Conservation (phyloP, 768 basidiomycete species). For the Kwoniella sp. region DNA sequence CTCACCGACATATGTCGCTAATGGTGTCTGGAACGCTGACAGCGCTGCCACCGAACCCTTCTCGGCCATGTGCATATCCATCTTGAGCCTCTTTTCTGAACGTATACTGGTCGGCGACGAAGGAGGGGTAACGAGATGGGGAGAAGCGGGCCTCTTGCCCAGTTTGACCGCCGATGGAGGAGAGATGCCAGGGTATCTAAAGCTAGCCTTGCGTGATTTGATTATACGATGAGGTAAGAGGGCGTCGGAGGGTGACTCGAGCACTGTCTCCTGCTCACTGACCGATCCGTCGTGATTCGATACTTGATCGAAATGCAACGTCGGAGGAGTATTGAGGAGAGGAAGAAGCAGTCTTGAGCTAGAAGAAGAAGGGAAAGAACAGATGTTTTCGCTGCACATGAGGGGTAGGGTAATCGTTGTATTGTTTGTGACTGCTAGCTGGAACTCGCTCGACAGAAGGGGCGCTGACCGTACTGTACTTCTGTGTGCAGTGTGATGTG, state of each 20-base stretch:
- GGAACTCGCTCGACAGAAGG: no score
- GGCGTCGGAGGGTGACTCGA: constrained; percentile 23
- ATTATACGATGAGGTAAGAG: background rate
- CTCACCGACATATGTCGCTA: constrained; percentile 47
- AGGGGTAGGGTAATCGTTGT: no score
- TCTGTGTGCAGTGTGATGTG: background rate
- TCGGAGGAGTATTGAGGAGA: constrained; percentile 18
- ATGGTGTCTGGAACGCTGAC: constrained; percentile 37
- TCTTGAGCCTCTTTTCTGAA: constrained; percentile 18
- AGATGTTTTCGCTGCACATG: constrained; percentile 20
- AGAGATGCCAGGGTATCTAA: background rate
- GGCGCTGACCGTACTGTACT: no score
- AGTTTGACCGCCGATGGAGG: constrained; percentile 6
- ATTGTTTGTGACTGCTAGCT: no score
- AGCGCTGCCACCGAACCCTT: constrained; percentile 29
- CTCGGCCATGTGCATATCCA: constrained; percentile 44
- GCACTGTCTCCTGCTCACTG: constrained; percentile 25
- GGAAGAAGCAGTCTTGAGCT: constrained; percentile 3
- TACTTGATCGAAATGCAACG: constrained; percentile 20
- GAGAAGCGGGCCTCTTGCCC: constrained; percentile 19
- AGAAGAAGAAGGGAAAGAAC: constrained; percentile 19
- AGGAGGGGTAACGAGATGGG: constrained; percentile 11
- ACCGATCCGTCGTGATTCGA: constrained; percentile 20
- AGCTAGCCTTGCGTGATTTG: background rate
- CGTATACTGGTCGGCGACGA: constrained; percentile 3